Conservation (phyloP, 495 filamentous ascomycete genomes). For the Aspergillus ellipticus region DNA sequence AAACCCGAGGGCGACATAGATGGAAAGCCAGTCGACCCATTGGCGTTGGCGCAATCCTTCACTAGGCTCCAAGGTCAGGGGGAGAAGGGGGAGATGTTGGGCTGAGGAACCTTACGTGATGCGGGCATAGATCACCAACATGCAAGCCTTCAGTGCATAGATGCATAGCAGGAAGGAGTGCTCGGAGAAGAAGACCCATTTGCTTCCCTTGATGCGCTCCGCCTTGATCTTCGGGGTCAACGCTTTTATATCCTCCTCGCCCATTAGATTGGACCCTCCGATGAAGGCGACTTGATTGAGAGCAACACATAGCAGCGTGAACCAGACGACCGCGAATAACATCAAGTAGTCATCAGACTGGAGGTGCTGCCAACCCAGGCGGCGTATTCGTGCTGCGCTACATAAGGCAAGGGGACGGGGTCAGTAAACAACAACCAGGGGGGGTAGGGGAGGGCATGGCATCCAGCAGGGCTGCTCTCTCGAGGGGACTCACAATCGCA, state of each 20-base stretch:
- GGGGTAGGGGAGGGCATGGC: too few relatives aligned
- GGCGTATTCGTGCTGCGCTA: constrained; percentile 47
- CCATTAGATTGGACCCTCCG: constrained; percentile 54
- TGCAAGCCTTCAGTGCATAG: constrained; percentile 50
- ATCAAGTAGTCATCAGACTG: constrained; percentile 53
- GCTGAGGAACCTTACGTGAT: constrained; percentile 39
- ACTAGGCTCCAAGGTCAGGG: constrained; percentile 15
- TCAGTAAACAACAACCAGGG: neutral
- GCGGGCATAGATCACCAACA: constrained; percentile 53
- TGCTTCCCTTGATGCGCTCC: constrained; percentile 47
- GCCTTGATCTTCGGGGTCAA: constrained; percentile 38
- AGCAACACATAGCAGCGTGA: constrained; percentile 50
- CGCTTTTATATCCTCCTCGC: constrained; percentile 30
- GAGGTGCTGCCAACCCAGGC: constrained; percentile 42
- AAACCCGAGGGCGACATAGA: constrained; percentile 56
- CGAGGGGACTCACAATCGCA: constrained; percentile 39
- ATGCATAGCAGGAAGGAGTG: constrained; percentile 49
- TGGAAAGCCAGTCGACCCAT: constrained; percentile 43
- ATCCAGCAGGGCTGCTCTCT: neutral
- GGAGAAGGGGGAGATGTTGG: constrained; percentile 3
- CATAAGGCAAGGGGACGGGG: neutral
- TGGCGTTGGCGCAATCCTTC: constrained; percentile 37
- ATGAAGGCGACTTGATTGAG: constrained; percentile 49
- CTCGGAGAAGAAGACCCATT: constrained; percentile 56
- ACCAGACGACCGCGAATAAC: constrained; percentile 46